phyloP scores from a whole-genome alignment of 768 basidiomycete species.

The Suillus tomentosus region DNA sequence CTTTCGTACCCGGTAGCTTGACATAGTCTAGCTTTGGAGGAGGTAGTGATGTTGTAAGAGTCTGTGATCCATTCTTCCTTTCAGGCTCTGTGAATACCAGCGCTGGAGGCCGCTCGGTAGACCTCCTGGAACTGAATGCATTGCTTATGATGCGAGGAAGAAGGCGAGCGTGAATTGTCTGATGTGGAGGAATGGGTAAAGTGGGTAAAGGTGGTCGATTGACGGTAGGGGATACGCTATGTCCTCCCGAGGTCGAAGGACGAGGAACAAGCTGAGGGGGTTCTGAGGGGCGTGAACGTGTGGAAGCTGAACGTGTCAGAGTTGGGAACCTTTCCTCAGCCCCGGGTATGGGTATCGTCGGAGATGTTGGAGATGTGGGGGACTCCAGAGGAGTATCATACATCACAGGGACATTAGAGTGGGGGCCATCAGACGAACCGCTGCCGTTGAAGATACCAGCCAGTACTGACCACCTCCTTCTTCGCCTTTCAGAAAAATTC shows the following conservation, averaged over 20 bases:
- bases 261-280: slow-evolving; percentile 22
- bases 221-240: slow-evolving; percentile 24
- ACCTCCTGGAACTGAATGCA: slow-evolving; percentile 59
- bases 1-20: slow-evolving; percentile 90
- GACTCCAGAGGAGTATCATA: slow-evolving; percentile 22
- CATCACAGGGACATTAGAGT: slow-evolving; percentile 29
- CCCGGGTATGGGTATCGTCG: slow-evolving; percentile 20
- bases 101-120: slow-evolving; percentile 52
- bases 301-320: slow-evolving; percentile 31
- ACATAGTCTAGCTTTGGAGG: slow-evolving; percentile 90
- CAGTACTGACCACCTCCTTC: slow-evolving; percentile 75
- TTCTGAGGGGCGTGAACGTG: slow-evolving; percentile 19
- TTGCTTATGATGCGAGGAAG: slow-evolving; percentile 70
- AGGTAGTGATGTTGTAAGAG: slow-evolving; percentile 47
- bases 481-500: slow-evolving; percentile 42
- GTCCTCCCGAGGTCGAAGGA: slow-evolving; percentile 39
- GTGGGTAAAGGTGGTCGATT: slow-evolving; percentile 25
- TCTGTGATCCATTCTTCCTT: slow-evolving; percentile 33
- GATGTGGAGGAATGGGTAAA: slow-evolving; percentile 30
- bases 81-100: slow-evolving; percentile 45
- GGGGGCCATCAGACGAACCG: slow-evolving; percentile 27
- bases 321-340: slow-evolving; percentile 21
- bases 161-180: slow-evolving; percentile 55
- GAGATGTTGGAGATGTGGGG: slow-evolving; percentile 20
- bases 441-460: slow-evolving; percentile 44